A percentile compares a stretch with the other conserved stretches of the same genome.
These are phyloP conservation scores for Trametes elegans DNA, from an alignment of 768 basidiomycete species.

Conservation along the genomic window DNA sequence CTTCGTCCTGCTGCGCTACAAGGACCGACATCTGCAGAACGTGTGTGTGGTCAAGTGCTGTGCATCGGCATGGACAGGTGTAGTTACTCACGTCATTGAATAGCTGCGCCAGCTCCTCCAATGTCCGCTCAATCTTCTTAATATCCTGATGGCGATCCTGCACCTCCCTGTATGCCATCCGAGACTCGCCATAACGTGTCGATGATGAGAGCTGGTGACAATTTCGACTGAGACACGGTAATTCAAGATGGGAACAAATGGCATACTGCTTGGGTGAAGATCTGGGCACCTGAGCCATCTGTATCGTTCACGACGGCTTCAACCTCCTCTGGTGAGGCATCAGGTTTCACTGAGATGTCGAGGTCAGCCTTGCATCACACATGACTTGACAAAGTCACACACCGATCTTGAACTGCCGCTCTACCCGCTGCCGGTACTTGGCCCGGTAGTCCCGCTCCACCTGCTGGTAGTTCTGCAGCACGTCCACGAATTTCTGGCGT, in stretches of 20 bases:
- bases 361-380: not conserved
- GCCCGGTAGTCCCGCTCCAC: conserved; percentile 79
- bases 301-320: conserved; percentile 84
- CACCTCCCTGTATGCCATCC: conserved; percentile 82
- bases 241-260: too few species aligned
- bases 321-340: conserved; percentile 89
- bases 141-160: conserved; percentile 88
- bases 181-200: conserved; percentile 80
- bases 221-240: not conserved
- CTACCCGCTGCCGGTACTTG: conserved; percentile 79
- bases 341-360: conserved; percentile 70
- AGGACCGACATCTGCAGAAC: conserved; percentile 76
- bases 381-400: conserved; percentile 18
- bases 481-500: conserved; percentile 67
- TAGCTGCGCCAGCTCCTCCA: conserved; percentile 86
- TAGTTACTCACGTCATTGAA: conserved; percentile 65
- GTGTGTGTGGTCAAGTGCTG: too few species aligned
- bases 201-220: conserved; percentile 63
- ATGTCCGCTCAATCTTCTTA: conserved; percentile 78
- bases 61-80: not conserved
- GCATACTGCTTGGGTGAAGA: conserved; percentile 85
- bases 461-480: conserved; percentile 80
- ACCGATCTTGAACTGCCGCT: conserved; percentile 88
- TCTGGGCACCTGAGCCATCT: conserved; percentile 62
- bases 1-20: conserved; percentile 78